Base-by-base conservation (phyloP, 106 monocot genomes). In the Xerophyta viscosa region DNA sequence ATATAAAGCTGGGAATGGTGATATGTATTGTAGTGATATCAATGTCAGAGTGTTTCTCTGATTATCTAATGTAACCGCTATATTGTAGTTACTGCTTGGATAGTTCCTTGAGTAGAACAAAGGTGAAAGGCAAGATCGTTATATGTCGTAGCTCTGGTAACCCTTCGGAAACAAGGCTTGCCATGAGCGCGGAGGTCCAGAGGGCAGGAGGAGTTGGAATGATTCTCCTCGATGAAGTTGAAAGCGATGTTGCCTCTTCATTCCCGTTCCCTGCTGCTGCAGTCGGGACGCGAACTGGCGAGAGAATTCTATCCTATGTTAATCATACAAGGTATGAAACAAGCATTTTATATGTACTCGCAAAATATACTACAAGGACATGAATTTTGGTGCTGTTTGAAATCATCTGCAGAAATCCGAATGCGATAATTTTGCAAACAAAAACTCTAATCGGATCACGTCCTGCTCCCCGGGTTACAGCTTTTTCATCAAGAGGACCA, bases 401-500 rank as follows among this genome's bases (percentile, higher is more conserved):
- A 21, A 33, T 9, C 46, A 10, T 41, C 37, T 56, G 8, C 48
- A 94, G 94, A 72, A 72, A 57, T 31, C 71, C 84, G 52, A 81
- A 37, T 31, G 56, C 81, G 17, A 43, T 66, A 27, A 94, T 94
- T 48, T 68, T 72, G 10, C 76, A 84, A 12, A 46, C 88, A 43
- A 74, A 59, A 50, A 77, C 84, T 0, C 53, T 81, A 6, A 48
- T 71, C 46, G 78, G 84, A 70, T 71, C 73, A 13, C 63, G 54
- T 31, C 42, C 41, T 15, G 81, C 94, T 7, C 94, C 94, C 28
- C 66, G 75, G 3, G 66, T 88, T 13, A 61, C 84, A 21, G 65
- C 81, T 43, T 94, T 94, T 70, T 94, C 94, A 41, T 94, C 88
- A 1, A 84, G 67, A 79, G 94, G 94, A 12, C 94, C 94, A 37